Evolutionary conservation across 2,329 filamentous ascomycete genomes (phyloP).

Genomic region (Eutypella sp.): DNA sequence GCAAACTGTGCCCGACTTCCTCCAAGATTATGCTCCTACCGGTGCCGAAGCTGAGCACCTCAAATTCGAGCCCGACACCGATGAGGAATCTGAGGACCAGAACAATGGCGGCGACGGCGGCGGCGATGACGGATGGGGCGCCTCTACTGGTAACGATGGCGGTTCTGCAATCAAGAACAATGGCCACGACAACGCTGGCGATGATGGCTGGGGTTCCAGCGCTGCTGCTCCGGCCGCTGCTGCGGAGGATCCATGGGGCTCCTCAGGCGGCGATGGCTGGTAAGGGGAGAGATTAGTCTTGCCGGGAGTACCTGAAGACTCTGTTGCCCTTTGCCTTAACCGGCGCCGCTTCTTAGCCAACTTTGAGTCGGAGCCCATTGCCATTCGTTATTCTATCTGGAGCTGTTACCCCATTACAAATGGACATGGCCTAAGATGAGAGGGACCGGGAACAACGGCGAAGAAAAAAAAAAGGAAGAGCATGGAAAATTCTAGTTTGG

Average conservation of each 20-base stretch:
- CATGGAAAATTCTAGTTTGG: too few relatives aligned
- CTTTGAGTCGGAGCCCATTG: too few relatives aligned
- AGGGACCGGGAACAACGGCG: too few relatives aligned
- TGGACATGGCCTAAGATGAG: too few relatives aligned
- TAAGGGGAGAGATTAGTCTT: too few relatives aligned
- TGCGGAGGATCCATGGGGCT: neutral
- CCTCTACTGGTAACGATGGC: neutral
- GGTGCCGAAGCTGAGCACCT: slow-evolving; percentile 41
- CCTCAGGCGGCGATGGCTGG: too few relatives aligned
- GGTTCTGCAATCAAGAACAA: slow-evolving; percentile 2
- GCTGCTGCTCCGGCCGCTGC: neutral
- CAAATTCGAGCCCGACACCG: slow-evolving; percentile 52
- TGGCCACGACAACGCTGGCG: slow-evolving; percentile 7
- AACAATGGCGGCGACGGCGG: slow-evolving; percentile 22
- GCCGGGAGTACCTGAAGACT: too few relatives aligned
- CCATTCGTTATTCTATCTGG: too few relatives aligned
- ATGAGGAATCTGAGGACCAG: slow-evolving; percentile 38
- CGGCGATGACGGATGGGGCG: slow-evolving; percentile 4
- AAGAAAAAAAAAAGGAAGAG: too few relatives aligned
- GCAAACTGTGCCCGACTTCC: slow-evolving; percentile 78
- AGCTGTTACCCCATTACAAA: too few relatives aligned
- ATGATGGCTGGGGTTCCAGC: neutral
- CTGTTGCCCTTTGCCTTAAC: too few relatives aligned
- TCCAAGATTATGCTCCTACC: slow-evolving; percentile 59
- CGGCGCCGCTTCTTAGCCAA: too few relatives aligned